Base-by-base conservation (phyloP, 1,284 basidiomycete species). In the Flammula alnicola region DNA sequence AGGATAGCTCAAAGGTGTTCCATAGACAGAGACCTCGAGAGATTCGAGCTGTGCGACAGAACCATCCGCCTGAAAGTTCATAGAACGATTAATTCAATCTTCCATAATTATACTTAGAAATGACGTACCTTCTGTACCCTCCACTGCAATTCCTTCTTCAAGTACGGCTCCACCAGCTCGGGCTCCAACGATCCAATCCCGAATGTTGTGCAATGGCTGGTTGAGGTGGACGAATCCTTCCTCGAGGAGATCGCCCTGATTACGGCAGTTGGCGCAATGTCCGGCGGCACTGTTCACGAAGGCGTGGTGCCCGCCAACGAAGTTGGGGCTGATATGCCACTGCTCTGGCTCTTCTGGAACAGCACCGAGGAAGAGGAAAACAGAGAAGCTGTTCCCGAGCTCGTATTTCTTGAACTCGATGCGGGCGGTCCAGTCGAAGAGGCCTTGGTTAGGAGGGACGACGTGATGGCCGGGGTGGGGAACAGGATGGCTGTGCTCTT, bases 181-280 rank as follows among this genome's bases (percentile, higher is more conserved):
- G 71, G 69, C 1, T 71, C 63, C 32, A 72, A 62, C 5, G 71
- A 67, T 4, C 36, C 33, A 71, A 37, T 1, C 62, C 58, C 0
- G 65, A 64, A 20, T 60, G 58, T 11, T 61, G 51, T 17, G 58
- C 57, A 37, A 77, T 66, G 6, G 67, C 3, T 68, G 58, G 44
- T 74, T 73, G 30, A 80, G 63, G 54, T 76, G 71, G n/a, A 81
- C 72, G 66, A 84, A 83, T 5, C 82, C 81, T 63, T 84, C 77
- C 42, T 72, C 66, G 31, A 77, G 60, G 11, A 78, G 54, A 27
- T 71, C 65, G 1, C 51, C 55, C 43, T 70, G 63, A 26, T 51
- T 55, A 14, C 49, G 61, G 57, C 77, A 79, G 56, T 76, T 77
- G 14, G 62, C 67, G 54, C 75, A 76, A 5, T 62, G 62, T 9